Conservation (phyloP, 129 eudicot genomes). For the Helianthus annuus region DNA sequence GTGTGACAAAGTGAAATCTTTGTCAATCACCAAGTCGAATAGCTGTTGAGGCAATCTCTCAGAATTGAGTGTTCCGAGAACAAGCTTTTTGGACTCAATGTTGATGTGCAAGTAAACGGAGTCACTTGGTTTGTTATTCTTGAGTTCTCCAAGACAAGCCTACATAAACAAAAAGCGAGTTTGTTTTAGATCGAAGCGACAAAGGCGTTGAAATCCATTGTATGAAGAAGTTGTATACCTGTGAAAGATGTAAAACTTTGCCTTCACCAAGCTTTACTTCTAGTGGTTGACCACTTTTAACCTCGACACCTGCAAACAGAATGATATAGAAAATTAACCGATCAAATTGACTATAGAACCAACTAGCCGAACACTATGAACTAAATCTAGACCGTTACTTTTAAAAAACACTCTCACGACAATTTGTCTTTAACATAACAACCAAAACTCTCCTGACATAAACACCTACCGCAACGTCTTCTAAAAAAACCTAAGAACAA, state of each 20-base stretch:
- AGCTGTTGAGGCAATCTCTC: slow-evolving; percentile 73
- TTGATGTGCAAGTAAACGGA: slow-evolving; percentile 56
- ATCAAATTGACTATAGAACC: neutral
- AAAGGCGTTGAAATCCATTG: neutral
- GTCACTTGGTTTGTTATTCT: slow-evolving; percentile 56
- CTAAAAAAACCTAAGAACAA: too few relatives aligned
- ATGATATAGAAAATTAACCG: neutral
- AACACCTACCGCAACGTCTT: too few relatives aligned
- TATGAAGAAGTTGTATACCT: slow-evolving; percentile 34
- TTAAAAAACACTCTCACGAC: too few relatives aligned
- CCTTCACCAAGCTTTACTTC: slow-evolving; percentile 52
- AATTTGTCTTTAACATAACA: too few relatives aligned
- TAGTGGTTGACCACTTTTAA: slow-evolving; percentile 58
- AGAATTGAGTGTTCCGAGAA: slow-evolving; percentile 66
- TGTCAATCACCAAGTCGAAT: slow-evolving; percentile 82
- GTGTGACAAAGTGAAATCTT: slow-evolving; percentile 68
- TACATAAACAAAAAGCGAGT: slow-evolving; percentile 9
- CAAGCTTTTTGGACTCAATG: slow-evolving; percentile 60
- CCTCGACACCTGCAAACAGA: slow-evolving; percentile 56
- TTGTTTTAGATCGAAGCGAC: neutral
- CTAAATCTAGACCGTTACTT: neutral
- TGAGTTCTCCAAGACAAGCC: slow-evolving; percentile 79
- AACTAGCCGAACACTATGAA: neutral
- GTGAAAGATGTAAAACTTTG: slow-evolving; percentile 81
- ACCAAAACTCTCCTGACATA: too few relatives aligned